Evolutionary conservation across 2,329 filamentous ascomycete genomes (phyloP), one percentile per base, ranked within the genome.

Genomic region (Raffaelea ambrosiae): DNA sequence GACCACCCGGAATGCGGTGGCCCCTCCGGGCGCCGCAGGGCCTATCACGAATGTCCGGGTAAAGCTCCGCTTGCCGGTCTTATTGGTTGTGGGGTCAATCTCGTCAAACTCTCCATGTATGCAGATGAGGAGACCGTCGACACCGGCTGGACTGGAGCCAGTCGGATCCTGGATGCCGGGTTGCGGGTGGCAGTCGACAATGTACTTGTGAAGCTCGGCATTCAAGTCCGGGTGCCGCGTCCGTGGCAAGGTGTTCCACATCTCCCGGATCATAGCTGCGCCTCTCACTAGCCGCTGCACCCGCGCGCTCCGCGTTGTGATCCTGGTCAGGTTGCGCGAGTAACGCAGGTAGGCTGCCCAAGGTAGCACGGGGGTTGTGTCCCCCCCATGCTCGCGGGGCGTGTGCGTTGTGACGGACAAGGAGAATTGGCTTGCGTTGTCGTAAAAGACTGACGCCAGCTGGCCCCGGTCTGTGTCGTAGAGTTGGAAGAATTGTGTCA

Each of bases 41-140:
- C 87, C 87, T 18, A 95, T 73, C 38, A 90, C 70, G 60, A 94
- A 88, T 1, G 80, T 85, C 44, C 89, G 81, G 47, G 89, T 88
- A 64, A 95, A 95, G 62, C 84, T 88, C 51, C 88, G 82, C 56
- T 82, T 79, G 35, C 79, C 73, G 40, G 75, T 76, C 40, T 76
- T 73, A 43, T 74, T 70, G 20, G 73, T 75, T 16, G 65, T 64
- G 3, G 68, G 63, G 55, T 86, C 78, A 18, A 83, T 69, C 60
- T 95, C 89, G 43, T 91, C 82, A 51, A 88, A 94, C 58, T 91
- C 86, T 53, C 88, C 86, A 57, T 93, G 86, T n/a, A 91, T 74
- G 8, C 77, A 83, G 55, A 94, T 77, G 44, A 87, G 75, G 54
- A 94, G 77, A 8, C 88, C 88, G 53, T 86, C 85, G 19, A 91